Evolutionary conservation across 2,329 filamentous ascomycete species (phyloP), one percentile per base, ranked within the genome.

Genomic region (Nakataea oryzae): DNA sequence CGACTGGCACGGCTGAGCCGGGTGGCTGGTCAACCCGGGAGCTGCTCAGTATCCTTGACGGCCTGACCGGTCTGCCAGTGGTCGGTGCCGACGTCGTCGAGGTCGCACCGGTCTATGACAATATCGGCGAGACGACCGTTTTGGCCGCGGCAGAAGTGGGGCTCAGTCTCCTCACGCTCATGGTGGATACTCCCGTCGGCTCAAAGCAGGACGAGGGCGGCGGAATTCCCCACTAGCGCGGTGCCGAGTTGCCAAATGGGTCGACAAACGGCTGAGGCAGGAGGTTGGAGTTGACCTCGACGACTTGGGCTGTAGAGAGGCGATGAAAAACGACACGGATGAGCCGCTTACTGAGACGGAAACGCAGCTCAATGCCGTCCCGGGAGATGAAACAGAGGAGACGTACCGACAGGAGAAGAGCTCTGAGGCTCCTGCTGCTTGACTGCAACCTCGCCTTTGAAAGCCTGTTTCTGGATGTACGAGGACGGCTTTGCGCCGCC

Each of bases 1-100:
- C 86, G 2, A 92, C 89, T 0, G 90, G 90, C 0, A 93, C 90
- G 0, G 87, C 89, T 0, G 90, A 93, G 72, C 86, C 89, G 0
- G 90, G 90, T 60, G 90, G 90, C 24, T 93, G 89, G 90, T 90
- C 88, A 2, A 90, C 86, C 5, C 80, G 90, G 47, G 90, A 93
- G 73, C 76, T 95, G 63, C 87, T 93, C 64, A 79, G 86, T 3
- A 87, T 93, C 62, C 74, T 93, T 64, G 81, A 90, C 27, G 89
- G 88, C 0, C 81, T 93, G 14, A 85, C 88, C 68, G 83, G 79
- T 0, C 72, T 93, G 69, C 88, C 91, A 65, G 77, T 93, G 7
- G 84, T 93, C 0, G 90, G 89, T 1, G 90, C 86, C 0, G 90
- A 93, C 75, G 83, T 93, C 58, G 90, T 93, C 3, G 90, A 93